Percentiles rank a stretch among this genome's conserved stretches.
Evolutionary conservation across 2,329 filamentous ascomycete species (phyloP).

Genomic region (Trichoderma breve): DNA sequence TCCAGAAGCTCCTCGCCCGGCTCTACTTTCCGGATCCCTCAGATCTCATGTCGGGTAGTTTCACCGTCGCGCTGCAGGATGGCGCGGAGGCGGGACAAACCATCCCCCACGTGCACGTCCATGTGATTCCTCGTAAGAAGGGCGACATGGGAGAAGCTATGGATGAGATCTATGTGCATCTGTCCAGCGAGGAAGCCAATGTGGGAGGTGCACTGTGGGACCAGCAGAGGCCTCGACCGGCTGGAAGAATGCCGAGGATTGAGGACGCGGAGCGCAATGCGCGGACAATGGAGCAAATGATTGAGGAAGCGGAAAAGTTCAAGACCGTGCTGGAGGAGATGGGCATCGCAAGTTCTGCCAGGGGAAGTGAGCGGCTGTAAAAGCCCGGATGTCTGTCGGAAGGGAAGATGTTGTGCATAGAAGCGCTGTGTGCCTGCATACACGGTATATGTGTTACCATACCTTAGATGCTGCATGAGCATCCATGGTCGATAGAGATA

Average conservation of each 20-base stretch:
- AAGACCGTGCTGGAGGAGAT: constrained; percentile 49
- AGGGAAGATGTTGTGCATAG: background rate
- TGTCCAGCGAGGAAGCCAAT: constrained; percentile 85
- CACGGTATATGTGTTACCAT: background rate
- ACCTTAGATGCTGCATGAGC: background rate
- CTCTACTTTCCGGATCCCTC: constrained; percentile 53
- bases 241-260: constrained; percentile 63
- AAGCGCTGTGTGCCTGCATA: background rate
- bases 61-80: constrained; percentile 96
- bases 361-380: constrained; percentile 1
- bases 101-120: constrained; percentile 88
- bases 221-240: constrained; percentile 45
- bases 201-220: constrained; percentile 70
- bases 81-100: constrained; percentile 88
- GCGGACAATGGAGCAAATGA: constrained; percentile 73
- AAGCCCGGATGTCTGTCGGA: background rate
- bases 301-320: constrained; percentile 69
- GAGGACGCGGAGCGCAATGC: constrained; percentile 69
- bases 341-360: constrained; percentile 29
- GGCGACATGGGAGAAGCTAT: constrained; percentile 48
- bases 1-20: constrained; percentile 70
- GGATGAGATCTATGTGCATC: constrained; percentile 77
- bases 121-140: constrained; percentile 74
- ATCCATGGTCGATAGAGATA: background rate
- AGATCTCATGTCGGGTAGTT: constrained; percentile 60